Percentiles rank a stretch among this genome's conserved stretches.
These are phyloP conservation scores for Ceratobasidium sp. DNA, from an alignment of 1,284 basidiomycete species.

Conservation along the genomic window DNA sequence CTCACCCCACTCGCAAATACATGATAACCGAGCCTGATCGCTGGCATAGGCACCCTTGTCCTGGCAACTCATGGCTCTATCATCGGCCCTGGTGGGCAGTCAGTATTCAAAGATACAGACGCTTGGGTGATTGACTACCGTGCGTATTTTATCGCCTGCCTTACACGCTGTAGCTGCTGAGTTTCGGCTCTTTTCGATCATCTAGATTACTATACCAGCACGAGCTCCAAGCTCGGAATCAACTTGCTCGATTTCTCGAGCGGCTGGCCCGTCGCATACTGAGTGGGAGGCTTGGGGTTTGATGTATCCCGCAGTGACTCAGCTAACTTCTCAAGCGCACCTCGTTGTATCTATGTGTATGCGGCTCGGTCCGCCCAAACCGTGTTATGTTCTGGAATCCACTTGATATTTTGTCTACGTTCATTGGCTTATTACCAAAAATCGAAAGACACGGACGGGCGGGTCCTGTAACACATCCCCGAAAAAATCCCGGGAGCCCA, in stretches of 20 bases:
- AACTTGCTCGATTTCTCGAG: constrained; percentile 49
- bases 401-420: no score
- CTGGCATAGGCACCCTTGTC: constrained; percentile 61
- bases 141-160: constrained; percentile 52
- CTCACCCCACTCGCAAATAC: constrained; percentile 8
- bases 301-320: constrained; percentile 38
- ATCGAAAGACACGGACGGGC: no score
- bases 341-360: constrained; percentile 19
- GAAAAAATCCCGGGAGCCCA: no score
- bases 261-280: constrained; percentile 50
- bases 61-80: constrained; percentile 66
- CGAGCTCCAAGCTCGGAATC: constrained; percentile 51
- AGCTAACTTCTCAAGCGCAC: constrained; percentile 12
- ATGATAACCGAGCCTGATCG: constrained; percentile 21
- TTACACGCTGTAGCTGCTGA: constrained; percentile 48
- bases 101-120: constrained; percentile 59
- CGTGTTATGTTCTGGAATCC: no score
- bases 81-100: constrained; percentile 65
- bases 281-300: constrained; percentile 12
- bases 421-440: no score
- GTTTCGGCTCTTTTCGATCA: constrained; percentile 7
- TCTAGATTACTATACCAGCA: constrained; percentile 66
- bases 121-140: constrained; percentile 62
- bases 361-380: constrained; percentile 31
- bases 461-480: no score